phyloP scores from a whole-genome alignment of 345 rosid genomes.

The Fremontodendron californicum region DNA sequence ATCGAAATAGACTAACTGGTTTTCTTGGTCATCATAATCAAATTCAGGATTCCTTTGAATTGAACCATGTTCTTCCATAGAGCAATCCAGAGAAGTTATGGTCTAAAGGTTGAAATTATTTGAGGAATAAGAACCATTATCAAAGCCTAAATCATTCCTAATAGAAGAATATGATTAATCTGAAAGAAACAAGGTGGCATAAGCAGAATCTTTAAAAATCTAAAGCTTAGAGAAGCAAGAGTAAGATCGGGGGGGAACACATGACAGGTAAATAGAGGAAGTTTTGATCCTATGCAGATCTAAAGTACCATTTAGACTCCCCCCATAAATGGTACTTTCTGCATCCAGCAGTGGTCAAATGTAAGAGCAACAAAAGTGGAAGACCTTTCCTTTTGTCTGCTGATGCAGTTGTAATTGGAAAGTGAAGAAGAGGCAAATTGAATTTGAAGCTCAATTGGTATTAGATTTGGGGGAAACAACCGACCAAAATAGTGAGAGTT shows the following conservation, averaged over 20 bases:
- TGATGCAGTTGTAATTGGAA: no score
- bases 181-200: not conserved
- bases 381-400: no score
- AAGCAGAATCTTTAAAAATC: not conserved
- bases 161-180: not conserved
- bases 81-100: not conserved
- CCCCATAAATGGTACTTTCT: no score
- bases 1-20: not conserved
- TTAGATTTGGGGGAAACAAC: no score
- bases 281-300: not conserved
- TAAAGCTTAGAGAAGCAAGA: no score
- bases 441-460: no score
- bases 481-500: not conserved
- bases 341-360: no score
- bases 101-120: not conserved
- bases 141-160: not conserved
- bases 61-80: not conserved
- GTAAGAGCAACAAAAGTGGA: no score
- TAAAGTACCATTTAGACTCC: no score
- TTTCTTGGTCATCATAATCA: not conserved
- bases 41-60: not conserved
- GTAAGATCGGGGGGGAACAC: not conserved
- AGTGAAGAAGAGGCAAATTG: no score
- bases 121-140: not conserved
- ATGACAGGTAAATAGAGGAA: not conserved